A percentile compares a stretch with the other conserved stretches of the same genome.
Evolutionary conservation across 2,329 filamentous ascomycete genomes (phyloP).

Genomic region (Geosmithia morbida): DNA sequence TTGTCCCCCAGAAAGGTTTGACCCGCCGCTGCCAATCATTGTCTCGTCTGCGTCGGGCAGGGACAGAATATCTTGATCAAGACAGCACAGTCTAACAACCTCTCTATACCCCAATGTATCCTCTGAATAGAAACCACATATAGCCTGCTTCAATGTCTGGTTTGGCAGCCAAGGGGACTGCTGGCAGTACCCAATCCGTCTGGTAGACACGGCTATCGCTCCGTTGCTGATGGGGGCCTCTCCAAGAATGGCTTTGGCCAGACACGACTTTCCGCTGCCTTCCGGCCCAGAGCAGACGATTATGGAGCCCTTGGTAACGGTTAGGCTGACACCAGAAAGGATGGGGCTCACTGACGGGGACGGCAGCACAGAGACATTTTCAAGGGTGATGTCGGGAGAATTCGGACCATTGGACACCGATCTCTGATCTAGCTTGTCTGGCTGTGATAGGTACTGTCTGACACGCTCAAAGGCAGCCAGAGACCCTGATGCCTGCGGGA

Average conservation of each 20-base stretch:
- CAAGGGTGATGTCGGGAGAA: background rate
- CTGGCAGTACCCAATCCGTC: background rate
- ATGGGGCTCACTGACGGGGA: background rate
- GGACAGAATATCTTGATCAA: background rate
- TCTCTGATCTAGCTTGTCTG: background rate
- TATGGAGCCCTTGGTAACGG: background rate
- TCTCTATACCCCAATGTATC: background rate
- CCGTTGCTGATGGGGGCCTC: background rate
- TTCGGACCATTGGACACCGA: background rate
- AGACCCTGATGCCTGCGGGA: background rate
- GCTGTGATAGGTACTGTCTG: background rate
- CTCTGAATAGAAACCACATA: background rate
- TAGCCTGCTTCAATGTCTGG: background rate
- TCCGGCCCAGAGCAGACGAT: background rate
- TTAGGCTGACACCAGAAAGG: background rate
- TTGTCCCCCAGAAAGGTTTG: background rate
- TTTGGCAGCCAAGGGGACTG: background rate
- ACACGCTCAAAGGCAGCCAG: background rate
- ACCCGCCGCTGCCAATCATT: background rate
- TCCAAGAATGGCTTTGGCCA: background rate
- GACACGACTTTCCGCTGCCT: background rate
- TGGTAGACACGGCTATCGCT: background rate
- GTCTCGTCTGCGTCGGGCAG: background rate
- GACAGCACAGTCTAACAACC: background rate
- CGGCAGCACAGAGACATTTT: background rate